These are phyloP conservation scores for Aureobasidium sp. DNA, from an alignment of 2,329 filamentous ascomycete genomes.

Conservation along the genomic window DNA sequence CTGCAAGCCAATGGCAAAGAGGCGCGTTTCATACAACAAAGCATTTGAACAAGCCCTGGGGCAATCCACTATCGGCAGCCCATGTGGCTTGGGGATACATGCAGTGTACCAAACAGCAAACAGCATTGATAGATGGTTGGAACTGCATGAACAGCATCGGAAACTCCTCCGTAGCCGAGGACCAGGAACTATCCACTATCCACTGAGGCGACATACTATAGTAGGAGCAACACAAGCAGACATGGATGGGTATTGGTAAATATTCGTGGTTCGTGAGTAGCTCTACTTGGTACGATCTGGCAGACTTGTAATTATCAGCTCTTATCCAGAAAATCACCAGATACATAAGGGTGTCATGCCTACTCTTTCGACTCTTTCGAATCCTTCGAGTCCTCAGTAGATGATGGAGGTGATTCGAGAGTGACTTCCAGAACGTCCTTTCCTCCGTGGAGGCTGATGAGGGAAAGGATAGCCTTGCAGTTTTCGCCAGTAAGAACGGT, in stretches of 20 bases:
- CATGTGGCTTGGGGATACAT: neutral
- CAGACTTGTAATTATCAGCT: conserved; percentile 8
- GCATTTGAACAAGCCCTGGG: neutral
- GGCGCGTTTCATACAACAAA: neutral
- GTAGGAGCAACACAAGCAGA: neutral
- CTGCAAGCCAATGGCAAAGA: neutral
- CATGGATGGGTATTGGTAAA: neutral
- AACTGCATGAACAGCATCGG: neutral
- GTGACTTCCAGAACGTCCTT: conserved; percentile 32
- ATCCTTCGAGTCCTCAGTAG: conserved; percentile 9
- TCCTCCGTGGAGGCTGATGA: conserved; percentile 28
- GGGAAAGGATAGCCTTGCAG: conserved; percentile 25
- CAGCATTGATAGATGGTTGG: neutral
- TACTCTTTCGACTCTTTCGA: conserved; percentile 20
- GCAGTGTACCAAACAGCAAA: neutral
- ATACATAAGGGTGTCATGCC: neutral
- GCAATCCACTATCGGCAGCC: neutral
- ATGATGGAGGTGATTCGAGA: conserved; percentile 17
- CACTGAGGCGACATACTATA: neutral
- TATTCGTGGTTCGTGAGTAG: neutral
- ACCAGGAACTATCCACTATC: neutral
- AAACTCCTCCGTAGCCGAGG: neutral
- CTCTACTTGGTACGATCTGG: conserved; percentile 19
- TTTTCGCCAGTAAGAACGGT: conserved; percentile 32
- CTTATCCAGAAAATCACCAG: neutral